phyloP scores from a whole-genome alignment of 768 basidiomycete genomes.

The Floccularia luteovirens region DNA sequence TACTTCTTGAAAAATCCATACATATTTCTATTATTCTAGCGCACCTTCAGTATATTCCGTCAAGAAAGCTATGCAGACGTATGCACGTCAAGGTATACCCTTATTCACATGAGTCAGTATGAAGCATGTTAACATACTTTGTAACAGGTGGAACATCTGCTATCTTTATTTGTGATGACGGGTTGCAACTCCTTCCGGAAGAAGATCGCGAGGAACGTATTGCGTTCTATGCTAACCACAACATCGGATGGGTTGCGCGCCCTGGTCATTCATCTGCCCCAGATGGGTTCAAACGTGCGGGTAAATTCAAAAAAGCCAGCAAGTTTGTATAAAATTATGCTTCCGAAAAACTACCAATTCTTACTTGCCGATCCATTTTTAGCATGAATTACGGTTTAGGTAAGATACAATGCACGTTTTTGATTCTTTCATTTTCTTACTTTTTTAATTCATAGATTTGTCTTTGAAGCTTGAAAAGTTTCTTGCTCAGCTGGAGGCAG shows the following conservation, averaged over 20 bases:
- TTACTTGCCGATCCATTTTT: background rate
- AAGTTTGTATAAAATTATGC: conserved; percentile 22
- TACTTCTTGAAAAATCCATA: background rate
- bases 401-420: conserved; percentile 20
- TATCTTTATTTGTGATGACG: conserved; percentile 82
- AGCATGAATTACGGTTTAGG: conserved; percentile 72
- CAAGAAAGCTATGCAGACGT: conserved; percentile 82
- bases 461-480: conserved; percentile 54
- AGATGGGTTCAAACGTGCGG: conserved; percentile 88
- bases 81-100: conserved; percentile 71
- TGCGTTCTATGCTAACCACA: conserved; percentile 74
- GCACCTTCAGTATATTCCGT: conserved; percentile 70
- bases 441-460: conserved; percentile 23
- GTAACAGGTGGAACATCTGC: conserved; percentile 52
- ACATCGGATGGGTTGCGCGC: conserved; percentile 74
- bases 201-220: conserved; percentile 57
- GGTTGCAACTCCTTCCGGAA: conserved; percentile 61
- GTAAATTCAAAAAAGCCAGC: conserved; percentile 82
- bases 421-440: background rate
- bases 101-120: conserved; percentile 2
- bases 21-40: conserved; percentile 21
- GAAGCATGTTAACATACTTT: background rate
- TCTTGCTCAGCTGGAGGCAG: conserved; percentile 37
- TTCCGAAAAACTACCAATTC: background rate
- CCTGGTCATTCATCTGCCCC: conserved; percentile 62